Base-by-base conservation (phyloP, 352 stramenopile species). In the Peronospora destructor region DNA sequence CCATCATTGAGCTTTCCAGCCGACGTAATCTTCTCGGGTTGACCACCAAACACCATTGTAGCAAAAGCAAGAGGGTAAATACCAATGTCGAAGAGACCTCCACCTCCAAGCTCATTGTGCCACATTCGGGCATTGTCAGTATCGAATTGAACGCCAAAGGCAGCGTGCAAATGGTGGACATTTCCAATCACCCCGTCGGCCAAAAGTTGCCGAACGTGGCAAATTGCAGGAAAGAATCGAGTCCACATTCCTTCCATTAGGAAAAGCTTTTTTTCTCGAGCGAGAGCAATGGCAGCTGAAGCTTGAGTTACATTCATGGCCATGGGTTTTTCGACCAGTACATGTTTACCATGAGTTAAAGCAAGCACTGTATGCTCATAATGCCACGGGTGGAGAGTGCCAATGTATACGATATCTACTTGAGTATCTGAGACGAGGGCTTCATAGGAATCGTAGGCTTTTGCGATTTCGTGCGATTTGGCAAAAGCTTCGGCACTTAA, bases 301-400 rank as follows among this genome's bases (percentile, higher is more conserved):
- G 80, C 84, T 63, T 97, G 80, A 11, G 68, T 45, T 38, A 60
- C 49, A 47, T 95, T 85, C 85, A 97, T 85, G 6, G 80, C 73
- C 73, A 97, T 93, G 6, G 89, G 91, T 58, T 97, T 97, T 60
- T 97, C 91, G 35, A 97, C 75, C 7, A 97, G 59, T 14, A 96
- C 84, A 65, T 97, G 88, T 61, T 97, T 97, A 45, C 74, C 73
- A 45, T 86, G 72, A 13, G 69, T 56, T 0, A 97, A 56, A 16
- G 84, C 91, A 46, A 90, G 45, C 32, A 84, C 61, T 8, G 82
- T 72, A 53, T 93, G 78, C 23, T 77, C 64, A 45, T 77, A 82
- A 56, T 96, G 87, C 49, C 77, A 79, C 8, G 79, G 73, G 63
- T 97, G 86, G 13, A 97, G 52, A 38, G 90, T 96, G 29, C 85